Evolutionary conservation across 768 basidiomycete genomes (phyloP), one percentile per base, ranked within the genome.

Genomic region (Pholiota conissans): DNA sequence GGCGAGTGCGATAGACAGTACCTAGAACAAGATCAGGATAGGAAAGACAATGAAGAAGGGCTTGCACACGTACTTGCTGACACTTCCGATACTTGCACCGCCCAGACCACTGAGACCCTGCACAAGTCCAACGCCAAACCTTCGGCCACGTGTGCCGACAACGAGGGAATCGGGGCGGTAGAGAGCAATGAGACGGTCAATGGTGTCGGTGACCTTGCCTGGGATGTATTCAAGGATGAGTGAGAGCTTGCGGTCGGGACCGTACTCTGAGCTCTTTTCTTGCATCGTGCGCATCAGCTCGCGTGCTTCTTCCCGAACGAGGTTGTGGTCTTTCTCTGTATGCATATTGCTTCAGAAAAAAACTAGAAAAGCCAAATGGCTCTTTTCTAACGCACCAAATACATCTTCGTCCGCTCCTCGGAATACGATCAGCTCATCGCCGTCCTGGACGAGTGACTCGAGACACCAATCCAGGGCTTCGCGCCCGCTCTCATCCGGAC

Each of bases 391-490:
- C 84, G 30, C 60, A 93, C 92, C 89, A 26, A 93, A 74, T 30
- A 89, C 90, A 32, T 94, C 95, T 59, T 90, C 84, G 60, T 96
- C 94, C 13, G 96, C 84, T 0, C 96, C 96, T 34, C 96, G 78
- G 56, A 92, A 91, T 8, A 98, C 89, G 56, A 99, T 86, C 20
- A 98, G 75, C 73, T 98, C 96, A 69, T 98, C 96, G 1, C 92
- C 91, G 55, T 92, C 90, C 70, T 91, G 89, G 7, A 89, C 85
- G 10, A 99, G 79, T 30, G 82, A 80, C 64, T 93, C 90, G 27
- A 98, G 79, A n/a, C 85, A 79, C 96, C 96, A 99, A 56, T 97
- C 93, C 7, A 98, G 76, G 0, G 96, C 95, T 65, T 94, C 86
- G 5, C 79, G 73, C 0, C 95, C 95, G 58, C 89, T 91, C 73